Evolutionary conservation across 768 basidiomycete species (phyloP), one percentile per base, ranked within the genome.

Genomic region (Kwoniella mangroviensis): DNA sequence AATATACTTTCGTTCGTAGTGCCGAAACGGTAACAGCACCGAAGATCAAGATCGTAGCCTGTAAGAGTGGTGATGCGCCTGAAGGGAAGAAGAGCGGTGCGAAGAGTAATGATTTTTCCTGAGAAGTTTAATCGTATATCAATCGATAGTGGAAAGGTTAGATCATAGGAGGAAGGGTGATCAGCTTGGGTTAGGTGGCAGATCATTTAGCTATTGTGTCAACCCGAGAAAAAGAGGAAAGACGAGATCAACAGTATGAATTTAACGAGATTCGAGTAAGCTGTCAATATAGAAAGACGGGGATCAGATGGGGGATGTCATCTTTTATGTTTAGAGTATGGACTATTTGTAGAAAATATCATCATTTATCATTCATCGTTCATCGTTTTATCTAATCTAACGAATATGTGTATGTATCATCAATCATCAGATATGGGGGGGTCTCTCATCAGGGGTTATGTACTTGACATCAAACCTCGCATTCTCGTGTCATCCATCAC

Each of bases 21-120:
- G 69, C 72, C 13, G 81, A 80, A 21, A 51, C 70, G n/a, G 76
- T 82, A 10, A 75, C 91, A 6, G 77, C 76, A 2, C 87, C 87
- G 34, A 89, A 91, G 83, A 92, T 96, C 84, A 96, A 97, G 86
- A 98, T 98, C 69, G 94, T 99, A 73, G 96, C 97, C 5, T 98
- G 96, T 86, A 98, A 98, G 88, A 92, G 92, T 79, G 93, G 92
- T 42, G 93, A 94, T 74, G 92, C 90, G 19, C 89, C 92, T 55
- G 91, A 93, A 75, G 88, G 89, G 24, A 89, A 88, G 67, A 94
- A 92, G 87, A 92, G 92, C 84, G 70, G 76, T 9, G 64, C 52
- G 4, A 69, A 64, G 40, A 42, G 59, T 13, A 43, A 40, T n/a
- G 68, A 69, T 51, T 69, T 66, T 53, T 12, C 34, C 28, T 51